These are phyloP conservation scores for Coffea eugenioides DNA, from an alignment of 257 asterid species.

Conservation along the genomic window DNA sequence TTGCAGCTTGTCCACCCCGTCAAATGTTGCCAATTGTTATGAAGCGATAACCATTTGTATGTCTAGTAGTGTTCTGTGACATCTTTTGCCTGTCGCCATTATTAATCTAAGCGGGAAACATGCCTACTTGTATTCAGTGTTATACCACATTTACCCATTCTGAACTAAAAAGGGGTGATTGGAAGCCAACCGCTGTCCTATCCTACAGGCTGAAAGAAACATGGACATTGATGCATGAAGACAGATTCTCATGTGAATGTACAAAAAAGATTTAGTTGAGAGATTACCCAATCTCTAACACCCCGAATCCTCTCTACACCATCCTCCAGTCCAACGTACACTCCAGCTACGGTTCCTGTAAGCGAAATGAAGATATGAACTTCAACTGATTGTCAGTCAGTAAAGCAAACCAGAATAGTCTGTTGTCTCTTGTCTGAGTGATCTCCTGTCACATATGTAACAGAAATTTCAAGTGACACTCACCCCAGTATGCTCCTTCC, in stretches of 20 bases:
- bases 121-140: not conserved
- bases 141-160: not conserved
- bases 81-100: not conserved
- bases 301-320: constrained; percentile 73
- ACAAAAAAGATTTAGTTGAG: not conserved
- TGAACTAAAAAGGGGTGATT: not conserved
- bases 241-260: not conserved
- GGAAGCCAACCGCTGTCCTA: not conserved
- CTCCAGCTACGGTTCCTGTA: constrained; percentile 79
- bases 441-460: not conserved
- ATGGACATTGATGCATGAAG: not conserved
- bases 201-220: not conserved
- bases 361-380: not conserved
- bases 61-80: not conserved
- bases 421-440: not conserved
- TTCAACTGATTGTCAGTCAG: not conserved
- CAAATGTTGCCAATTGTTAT: not conserved
- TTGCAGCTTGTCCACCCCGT: not conserved
- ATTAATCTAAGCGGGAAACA: not conserved
- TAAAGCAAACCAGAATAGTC: not conserved
- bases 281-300: constrained; percentile 78
- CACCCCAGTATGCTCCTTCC: constrained; percentile 97
- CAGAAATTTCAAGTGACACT: constrained; percentile 26
- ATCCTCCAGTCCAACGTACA: constrained; percentile 70
- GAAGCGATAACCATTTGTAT: too few relatives aligned